Conservation (phyloP, 2,329 filamentous ascomycete genomes). For the Hymenoscyphus scutula region DNA sequence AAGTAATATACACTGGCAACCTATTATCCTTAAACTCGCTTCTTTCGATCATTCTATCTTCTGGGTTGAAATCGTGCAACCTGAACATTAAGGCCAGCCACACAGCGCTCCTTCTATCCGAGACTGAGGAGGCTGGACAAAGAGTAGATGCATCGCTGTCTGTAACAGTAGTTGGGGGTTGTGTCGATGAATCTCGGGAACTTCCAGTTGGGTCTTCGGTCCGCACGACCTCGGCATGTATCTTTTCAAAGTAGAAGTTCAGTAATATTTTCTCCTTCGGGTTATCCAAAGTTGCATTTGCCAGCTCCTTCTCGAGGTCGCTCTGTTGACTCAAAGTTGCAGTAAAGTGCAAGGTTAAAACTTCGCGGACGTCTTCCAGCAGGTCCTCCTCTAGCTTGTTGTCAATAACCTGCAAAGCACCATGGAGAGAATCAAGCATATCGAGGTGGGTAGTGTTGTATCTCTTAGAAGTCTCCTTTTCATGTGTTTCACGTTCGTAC, state of each 20-base stretch:
- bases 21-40: slow-evolving; percentile 14
- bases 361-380: slow-evolving; percentile 1
- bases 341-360: neutral
- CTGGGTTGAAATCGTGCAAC: slow-evolving; percentile 19
- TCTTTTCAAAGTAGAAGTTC: neutral
- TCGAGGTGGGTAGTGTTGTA: neutral
- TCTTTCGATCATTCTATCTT: slow-evolving; percentile 16
- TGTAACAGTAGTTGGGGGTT: neutral
- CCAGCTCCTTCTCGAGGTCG: neutral
- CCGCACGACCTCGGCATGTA: neutral
- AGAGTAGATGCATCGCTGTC: slow-evolving; percentile 6
- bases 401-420: neutral
- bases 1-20: slow-evolving; percentile 16
- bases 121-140: neutral
- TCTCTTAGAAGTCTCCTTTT: neutral
- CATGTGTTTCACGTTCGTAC: neutral
- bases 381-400: neutral
- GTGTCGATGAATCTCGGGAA: no score
- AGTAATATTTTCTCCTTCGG: slow-evolving; percentile 1
- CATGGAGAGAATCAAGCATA: slow-evolving; percentile 4
- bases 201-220: neutral
- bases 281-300: neutral
- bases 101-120: slow-evolving; percentile 9
- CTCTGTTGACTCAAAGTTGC: neutral
- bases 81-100: slow-evolving; percentile 28